These are phyloP conservation scores for Aegilops bicornis DNA, from an alignment of 176 grass and related monocot species.

Conservation along the genomic window DNA sequence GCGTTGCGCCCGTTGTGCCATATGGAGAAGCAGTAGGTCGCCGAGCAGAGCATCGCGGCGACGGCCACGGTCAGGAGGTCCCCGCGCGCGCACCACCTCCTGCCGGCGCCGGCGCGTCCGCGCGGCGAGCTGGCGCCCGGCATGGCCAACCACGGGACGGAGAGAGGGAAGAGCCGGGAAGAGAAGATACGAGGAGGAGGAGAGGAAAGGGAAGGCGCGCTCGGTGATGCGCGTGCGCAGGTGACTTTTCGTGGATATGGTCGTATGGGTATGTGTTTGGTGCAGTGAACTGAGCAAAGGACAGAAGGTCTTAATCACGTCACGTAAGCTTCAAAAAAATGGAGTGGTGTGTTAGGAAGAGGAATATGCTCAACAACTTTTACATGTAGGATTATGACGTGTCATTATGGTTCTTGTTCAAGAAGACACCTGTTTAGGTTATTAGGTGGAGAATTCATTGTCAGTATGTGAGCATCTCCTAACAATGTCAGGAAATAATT, in stretches of 20 bases:
- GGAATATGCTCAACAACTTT: neutral
- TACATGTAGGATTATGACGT: neutral
- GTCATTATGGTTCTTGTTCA: neutral
- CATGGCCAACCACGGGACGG: slow-evolving; percentile 33
- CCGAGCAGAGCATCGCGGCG: slow-evolving; percentile 51
- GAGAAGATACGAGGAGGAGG: neutral
- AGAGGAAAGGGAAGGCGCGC: neutral
- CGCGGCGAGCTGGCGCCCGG: slow-evolving; percentile 18
- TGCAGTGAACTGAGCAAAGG: slow-evolving; percentile 13
- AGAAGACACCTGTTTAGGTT: too few relatives aligned
- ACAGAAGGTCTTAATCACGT: neutral
- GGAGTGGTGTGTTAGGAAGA: neutral
- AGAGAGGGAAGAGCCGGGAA: neutral
- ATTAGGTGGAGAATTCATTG: too few relatives aligned
- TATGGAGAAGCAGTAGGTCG: slow-evolving; percentile 65
- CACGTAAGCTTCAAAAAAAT: neutral
- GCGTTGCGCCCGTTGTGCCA: slow-evolving; percentile 61
- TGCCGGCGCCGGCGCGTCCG: slow-evolving; percentile 13
- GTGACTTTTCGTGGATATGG: neutral
- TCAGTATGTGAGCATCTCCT: too few relatives aligned
- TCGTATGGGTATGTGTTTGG: neutral
- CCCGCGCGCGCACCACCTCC: slow-evolving; percentile 21
- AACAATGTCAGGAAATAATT: too few relatives aligned
- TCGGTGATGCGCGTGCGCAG: slow-evolving; percentile 4
- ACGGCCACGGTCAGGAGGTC: slow-evolving; percentile 45